Evolutionary conservation across 331 rosid species (phyloP).

Genomic region (Rosa hybrid): DNA sequence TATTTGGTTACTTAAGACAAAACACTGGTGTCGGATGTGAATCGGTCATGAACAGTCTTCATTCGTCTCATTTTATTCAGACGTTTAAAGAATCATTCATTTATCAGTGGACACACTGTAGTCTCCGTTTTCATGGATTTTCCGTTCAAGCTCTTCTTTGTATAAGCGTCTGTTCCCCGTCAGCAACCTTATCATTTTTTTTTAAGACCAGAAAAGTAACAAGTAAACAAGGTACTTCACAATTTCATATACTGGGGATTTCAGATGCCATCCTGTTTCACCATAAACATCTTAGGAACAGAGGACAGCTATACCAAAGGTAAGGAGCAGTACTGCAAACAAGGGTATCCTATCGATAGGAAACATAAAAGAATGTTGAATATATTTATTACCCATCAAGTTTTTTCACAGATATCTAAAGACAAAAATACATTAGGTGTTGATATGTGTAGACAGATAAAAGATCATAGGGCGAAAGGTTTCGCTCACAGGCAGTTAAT

Average conservation of each 20-base stretch:
- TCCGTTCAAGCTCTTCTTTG: neutral
- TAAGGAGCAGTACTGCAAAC: neutral
- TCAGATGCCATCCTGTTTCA: neutral
- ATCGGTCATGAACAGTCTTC: neutral
- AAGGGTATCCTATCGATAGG: neutral
- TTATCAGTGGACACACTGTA: neutral
- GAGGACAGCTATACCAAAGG: neutral
- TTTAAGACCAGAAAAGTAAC: neutral
- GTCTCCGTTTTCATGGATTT: neutral
- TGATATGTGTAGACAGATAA: neutral
- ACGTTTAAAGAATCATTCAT: too few relatives aligned
- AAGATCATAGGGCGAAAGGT: constrained; percentile 67
- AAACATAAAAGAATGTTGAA: neutral
- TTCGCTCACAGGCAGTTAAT: constrained; percentile 66
- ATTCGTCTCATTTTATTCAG: too few relatives aligned
- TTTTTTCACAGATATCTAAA: neutral
- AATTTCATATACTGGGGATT: neutral
- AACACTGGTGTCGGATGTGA: neutral
- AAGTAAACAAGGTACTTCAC: neutral
- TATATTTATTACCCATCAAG: constrained; percentile 6
- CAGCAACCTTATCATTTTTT: neutral
- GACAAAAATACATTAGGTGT: neutral
- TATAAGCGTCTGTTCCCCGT: neutral
- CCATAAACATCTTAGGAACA: neutral
- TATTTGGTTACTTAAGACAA: neutral